These are phyloP conservation scores for Cystofilobasidium capitatum DNA, from an alignment of 768 basidiomycete genomes.

Conservation along the genomic window DNA sequence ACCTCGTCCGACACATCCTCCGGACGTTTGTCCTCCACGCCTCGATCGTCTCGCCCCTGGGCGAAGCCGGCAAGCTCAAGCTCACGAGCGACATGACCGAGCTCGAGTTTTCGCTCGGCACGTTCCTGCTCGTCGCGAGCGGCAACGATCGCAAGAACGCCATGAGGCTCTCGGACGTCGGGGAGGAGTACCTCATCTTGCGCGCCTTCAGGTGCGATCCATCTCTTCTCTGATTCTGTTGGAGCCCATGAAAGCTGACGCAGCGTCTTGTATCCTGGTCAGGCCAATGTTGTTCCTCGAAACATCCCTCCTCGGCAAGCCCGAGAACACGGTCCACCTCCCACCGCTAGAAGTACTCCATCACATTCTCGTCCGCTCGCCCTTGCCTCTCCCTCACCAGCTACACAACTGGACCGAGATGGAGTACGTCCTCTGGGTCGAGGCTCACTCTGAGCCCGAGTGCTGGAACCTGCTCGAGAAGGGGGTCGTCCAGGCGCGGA, in stretches of 20 bases:
- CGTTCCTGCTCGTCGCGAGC: conserved; percentile 51
- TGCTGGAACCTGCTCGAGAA: conserved; percentile 69
- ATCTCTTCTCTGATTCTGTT: neutral
- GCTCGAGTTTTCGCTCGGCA: conserved; percentile 80
- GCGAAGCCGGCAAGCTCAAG: conserved; percentile 87
- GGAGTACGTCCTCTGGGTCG: conserved; percentile 93
- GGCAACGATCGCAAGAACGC: conserved; percentile 48
- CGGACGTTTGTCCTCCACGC: conserved; percentile 82
- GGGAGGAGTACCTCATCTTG: conserved; percentile 76
- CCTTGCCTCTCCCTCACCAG: conserved; percentile 62
- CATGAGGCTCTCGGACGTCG: conserved; percentile 61
- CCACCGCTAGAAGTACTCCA: conserved; percentile 72
- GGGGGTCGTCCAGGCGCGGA: conserved; percentile 56
- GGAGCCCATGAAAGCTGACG: neutral
- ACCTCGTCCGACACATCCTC: conserved; percentile 68
- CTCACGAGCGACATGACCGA: conserved; percentile 93
- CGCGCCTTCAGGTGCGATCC: conserved; percentile 65
- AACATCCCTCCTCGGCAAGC: conserved; percentile 56
- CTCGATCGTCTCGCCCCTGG: conserved; percentile 82
- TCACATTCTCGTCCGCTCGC: conserved; percentile 82
- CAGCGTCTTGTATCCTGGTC: conserved; percentile 8
- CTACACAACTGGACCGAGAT: conserved; percentile 89
- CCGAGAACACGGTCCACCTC: conserved; percentile 62
- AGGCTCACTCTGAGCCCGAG: conserved; percentile 76
- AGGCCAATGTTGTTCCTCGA: conserved; percentile 87